Base-by-base conservation (phyloP, 169 alveolate genomes). In the Plasmodium ovale region DNA sequence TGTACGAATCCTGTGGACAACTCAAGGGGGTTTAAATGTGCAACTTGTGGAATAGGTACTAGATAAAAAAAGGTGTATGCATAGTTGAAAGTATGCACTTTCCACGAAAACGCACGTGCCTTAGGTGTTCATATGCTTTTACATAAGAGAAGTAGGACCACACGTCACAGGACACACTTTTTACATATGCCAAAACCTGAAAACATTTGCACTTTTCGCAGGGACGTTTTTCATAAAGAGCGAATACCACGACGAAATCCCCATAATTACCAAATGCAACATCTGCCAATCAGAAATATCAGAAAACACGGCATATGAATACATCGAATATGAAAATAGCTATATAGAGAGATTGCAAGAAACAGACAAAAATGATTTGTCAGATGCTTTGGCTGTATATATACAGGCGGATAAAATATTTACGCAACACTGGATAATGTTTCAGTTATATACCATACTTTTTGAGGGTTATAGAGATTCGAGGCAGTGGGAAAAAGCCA, bases 1-100 rank as follows among this genome's bases (percentile, higher is more conserved):
- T 95, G 97, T 33, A 88, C 91, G 7, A 47, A 87, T 25, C 92
- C 94, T 23, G 82, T 84, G 9, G 97, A 95, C 65, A 44, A 59
- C 44, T 88, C 96, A 3, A 87, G 97, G 51, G 97, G 97, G 23
- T 92, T 95, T 59, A 68, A 91, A 37, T 95, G 97, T 62, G 91
- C 94, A 65, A 58, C 71, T 60, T 95, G 97, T 64, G 96, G 94
- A 51, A 82, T 64, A 33, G 96, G 96, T 56, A 42, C 54, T 33
- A 44, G 53, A 65, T 37, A 37, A 65, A 65, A n/a, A 21, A 10
- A 62, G 7, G 31, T 62, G 42, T 16, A 27, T 16, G 14, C 44
- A 29, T 19, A 27, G 14, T 16, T 69, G 14, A 10, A 21, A 19
- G 23, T 27, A 29, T 39, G 1, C 19, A 33, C 19, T 19, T 2